Evolutionary conservation across 2,329 filamentous ascomycete species (phyloP).

Genomic region (Neonectria hederae): DNA sequence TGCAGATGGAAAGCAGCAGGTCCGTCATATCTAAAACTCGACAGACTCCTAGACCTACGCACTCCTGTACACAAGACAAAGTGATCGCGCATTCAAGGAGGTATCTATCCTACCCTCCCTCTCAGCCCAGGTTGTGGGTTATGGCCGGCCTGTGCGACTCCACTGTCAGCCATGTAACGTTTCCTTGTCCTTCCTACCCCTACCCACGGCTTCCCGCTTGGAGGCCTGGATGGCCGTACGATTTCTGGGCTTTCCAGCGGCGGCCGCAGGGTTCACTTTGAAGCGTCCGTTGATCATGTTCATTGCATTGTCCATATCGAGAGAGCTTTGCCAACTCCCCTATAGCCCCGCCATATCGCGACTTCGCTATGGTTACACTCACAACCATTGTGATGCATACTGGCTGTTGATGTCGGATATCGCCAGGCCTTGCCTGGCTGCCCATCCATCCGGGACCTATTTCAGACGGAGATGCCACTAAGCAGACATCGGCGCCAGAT

Average conservation of each 20-base stretch:
- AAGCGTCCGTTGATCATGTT: neutral
- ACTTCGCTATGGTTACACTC: conserved; percentile 5
- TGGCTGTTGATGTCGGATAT: neutral
- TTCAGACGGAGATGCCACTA: neutral
- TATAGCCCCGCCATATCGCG: neutral
- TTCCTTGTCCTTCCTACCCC: conserved; percentile 3
- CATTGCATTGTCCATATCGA: neutral
- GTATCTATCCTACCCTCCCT: conserved; percentile 1
- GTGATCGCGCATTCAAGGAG: neutral
- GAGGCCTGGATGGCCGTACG: neutral
- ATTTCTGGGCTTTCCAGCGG: neutral
- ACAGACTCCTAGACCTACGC: no score
- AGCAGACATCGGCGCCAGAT: neutral
- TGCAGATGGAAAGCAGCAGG: no score
- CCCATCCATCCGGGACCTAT: neutral
- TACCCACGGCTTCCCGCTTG: conserved; percentile 6
- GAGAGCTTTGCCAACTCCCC: neutral
- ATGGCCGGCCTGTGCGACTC: conserved; percentile 1
- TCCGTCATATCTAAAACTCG: no score
- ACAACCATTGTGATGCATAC: neutral
- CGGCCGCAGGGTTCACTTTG: neutral
- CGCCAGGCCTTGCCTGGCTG: neutral
- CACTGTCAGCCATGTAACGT: conserved; percentile 19
- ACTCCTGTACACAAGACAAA: neutral
- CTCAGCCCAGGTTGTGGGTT: conserved; percentile 5